Base-by-base conservation (phyloP, 257 asterid species). In the Haberlea rhodopensis region DNA sequence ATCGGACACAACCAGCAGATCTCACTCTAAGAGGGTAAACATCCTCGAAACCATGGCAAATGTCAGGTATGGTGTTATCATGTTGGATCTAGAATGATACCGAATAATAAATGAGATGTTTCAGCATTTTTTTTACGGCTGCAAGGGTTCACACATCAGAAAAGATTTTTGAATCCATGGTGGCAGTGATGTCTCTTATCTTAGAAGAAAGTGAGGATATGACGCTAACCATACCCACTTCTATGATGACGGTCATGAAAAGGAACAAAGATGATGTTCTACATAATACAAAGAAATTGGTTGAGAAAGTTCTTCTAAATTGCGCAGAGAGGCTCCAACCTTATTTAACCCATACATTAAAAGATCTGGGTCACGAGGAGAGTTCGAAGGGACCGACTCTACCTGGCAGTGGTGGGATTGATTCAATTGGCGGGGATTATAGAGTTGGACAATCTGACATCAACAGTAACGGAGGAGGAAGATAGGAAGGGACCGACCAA, bases 31-130 rank as follows among this genome's bases (percentile, higher is more conserved):
- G 84, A 85, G 96, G 80, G 82, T 92, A 94, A 97, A 92, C n/a
- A n/a, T n/a, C n/a, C n/a, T n/a, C n/a, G n/a, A n/a, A n/a, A n/a
- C n/a, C n/a, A n/a, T n/a, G n/a, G n/a, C n/a, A n/a, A n/a, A n/a
- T n/a, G n/a, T n/a, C n/a, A n/a, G n/a, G n/a, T n/a, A n/a, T n/a
- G n/a, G n/a, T n/a, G n/a, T n/a, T n/a, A n/a, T n/a, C n/a, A n/a
- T n/a, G n/a, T n/a, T n/a, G n/a, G n/a, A n/a, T 76, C 81, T 92
- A 68, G 99, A 92, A 81, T 92, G 99, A 25, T 96, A 89, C 63
- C 80, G 72, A 56, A 82, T 92, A 87, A 79, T 92, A 60, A 72
- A 76, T 60, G 91, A 87, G 81, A 92, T 92, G 99, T 89, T 89
- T 73, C 86, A 80, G 72, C 85, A 85, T n/a, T 81, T 92, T 92